Base-by-base conservation (phyloP, 2,329 filamentous ascomycete genomes). In the Gaeumannomyces sp. region DNA sequence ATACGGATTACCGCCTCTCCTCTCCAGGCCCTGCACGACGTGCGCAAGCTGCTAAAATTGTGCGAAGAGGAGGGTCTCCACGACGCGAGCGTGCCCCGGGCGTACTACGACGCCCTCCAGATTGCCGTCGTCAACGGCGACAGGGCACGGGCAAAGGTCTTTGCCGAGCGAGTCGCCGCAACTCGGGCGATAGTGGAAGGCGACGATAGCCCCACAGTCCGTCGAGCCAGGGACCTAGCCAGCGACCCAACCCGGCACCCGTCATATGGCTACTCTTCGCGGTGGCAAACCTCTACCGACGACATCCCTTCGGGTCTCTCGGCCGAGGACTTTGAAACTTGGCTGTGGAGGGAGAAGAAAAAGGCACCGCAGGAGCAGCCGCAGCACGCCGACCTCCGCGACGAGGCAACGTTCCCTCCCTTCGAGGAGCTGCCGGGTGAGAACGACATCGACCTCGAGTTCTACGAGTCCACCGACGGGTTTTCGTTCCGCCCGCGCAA, bases 11-110 rank as follows among this genome's bases (percentile, higher is more conserved):
- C 53, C 53, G 25, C 53, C 22, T 57, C 25, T 27, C 53, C 53
- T 57, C 53, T 57, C 53, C 53, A 57, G 53, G 53, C 53, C 53
- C 53, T 57, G 25, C 53, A 57, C 53, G 19, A 57, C 53, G 53
- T 57, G 53, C 53, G 25, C 53, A 57, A 57, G 25, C 53, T 57
- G 19, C 53, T 56, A 13, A 57, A 13, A 13, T 13, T 57, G 5
- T 57, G 11, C 19, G 25, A 57, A 27, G 53, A 57, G 53, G 53
- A 22, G 53, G 53, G 53, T 57, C 19, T 57, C 53, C 22, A 57
- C 11, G 53, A 57, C 22, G 53, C 22, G 19, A 57, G 53, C 53
- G 53, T 57, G 53, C 19, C 53, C 53, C 53, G 53, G 53, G 53
- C 53, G 53, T 57, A 57, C 53, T 57, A 57, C 25, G 53, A 57